These are phyloP conservation scores for Pythium angustatum DNA, from an alignment of 352 stramenopile genomes.

Conservation along the genomic window DNA sequence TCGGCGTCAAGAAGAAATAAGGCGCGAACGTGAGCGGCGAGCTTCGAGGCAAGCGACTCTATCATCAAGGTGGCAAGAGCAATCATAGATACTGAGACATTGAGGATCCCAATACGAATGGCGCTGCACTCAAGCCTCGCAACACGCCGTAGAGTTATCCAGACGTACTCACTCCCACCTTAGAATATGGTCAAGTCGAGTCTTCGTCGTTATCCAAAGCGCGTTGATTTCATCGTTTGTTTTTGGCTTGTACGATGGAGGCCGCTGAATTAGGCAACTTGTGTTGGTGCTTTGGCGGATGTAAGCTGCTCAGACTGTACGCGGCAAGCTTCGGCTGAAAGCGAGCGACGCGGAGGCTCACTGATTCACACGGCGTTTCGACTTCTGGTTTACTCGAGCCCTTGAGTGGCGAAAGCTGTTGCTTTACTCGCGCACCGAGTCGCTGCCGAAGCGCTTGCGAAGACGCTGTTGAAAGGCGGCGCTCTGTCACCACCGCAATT, in stretches of 20 bases:
- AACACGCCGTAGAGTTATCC: too few relatives aligned
- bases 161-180: too few relatives aligned
- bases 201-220: too few relatives aligned
- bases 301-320: conserved; percentile 53
- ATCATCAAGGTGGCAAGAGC: background rate
- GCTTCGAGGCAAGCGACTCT: background rate
- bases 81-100: too few relatives aligned
- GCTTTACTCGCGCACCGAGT: conserved; percentile 24
- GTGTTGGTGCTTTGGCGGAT: conserved; percentile 14
- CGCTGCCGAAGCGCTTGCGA: conserved; percentile 14
- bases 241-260: background rate
- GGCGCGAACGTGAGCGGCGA: background rate
- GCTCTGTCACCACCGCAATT: conserved; percentile 22
- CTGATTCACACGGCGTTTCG: background rate
- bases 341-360: conserved; percentile 32
- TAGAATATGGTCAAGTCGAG: too few relatives aligned
- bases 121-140: too few relatives aligned
- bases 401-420: conserved; percentile 27
- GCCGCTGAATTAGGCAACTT: background rate
- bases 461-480: conserved; percentile 7
- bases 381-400: background rate
- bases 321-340: conserved; percentile 39
- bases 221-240: conserved; percentile 1
- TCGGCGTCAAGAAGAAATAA: conserved; percentile 1
- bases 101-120: too few relatives aligned